A percentile compares a stretch with the other conserved stretches of the same genome.
Conservation (phyloP, 345 rosid genomes). For the Camelina neglecta region DNA sequence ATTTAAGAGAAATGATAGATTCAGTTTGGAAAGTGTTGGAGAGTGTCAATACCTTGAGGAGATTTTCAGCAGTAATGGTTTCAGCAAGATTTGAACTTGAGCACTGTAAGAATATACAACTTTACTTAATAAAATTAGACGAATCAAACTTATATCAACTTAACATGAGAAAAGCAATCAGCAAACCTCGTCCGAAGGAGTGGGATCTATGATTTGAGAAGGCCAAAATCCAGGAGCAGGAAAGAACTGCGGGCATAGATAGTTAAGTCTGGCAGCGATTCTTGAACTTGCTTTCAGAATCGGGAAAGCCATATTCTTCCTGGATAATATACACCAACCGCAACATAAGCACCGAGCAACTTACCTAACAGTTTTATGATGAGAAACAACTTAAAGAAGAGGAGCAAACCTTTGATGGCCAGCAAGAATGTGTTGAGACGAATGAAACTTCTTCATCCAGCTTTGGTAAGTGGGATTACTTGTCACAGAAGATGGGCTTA, state of each 20-base stretch:
- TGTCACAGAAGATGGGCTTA: constrained; percentile 73
- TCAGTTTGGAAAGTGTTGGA: constrained; percentile 1
- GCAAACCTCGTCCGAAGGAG: constrained; percentile 56
- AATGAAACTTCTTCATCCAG: constrained; percentile 85
- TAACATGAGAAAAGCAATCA: constrained; percentile 24
- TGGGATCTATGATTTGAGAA: constrained; percentile 40
- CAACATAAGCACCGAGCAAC: constrained; percentile 5
- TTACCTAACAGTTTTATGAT: background rate
- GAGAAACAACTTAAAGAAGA: constrained; percentile 28
- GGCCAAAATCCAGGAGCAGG: constrained; percentile 91
- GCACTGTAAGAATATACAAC: constrained; percentile 49
- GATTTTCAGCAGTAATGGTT: constrained; percentile 81
- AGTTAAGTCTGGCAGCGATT: constrained; percentile 80
- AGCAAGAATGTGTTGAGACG: constrained; percentile 83
- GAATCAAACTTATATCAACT: constrained; percentile 5
- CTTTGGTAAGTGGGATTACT: constrained; percentile 61
- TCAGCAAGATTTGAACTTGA: constrained; percentile 43
- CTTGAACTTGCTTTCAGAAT: constrained; percentile 80
- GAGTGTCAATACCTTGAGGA: constrained; percentile 69
- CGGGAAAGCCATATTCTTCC: constrained; percentile 86
- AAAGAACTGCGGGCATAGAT: constrained; percentile 93
- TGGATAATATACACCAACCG: constrained; percentile 37
- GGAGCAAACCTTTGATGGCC: constrained; percentile 70
- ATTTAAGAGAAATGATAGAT: constrained; percentile 11
- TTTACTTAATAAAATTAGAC: background rate